Percentiles rank a stretch among this genome's conserved stretches.
Evolutionary conservation across 306 rosid genomes (phyloP).

Genomic region (Canavalia gladiata): DNA sequence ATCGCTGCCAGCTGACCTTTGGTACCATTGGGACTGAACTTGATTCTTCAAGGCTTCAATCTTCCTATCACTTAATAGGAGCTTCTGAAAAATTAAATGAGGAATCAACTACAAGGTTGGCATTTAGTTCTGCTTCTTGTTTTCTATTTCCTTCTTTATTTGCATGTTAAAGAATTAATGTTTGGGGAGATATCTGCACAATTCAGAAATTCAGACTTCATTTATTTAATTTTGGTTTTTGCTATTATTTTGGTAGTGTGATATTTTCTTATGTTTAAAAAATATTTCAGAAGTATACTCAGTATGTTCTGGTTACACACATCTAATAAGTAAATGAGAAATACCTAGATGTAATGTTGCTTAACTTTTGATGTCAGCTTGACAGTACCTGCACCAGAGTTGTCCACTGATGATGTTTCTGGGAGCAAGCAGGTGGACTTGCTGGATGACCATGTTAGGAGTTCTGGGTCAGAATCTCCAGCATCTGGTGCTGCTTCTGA

Average conservation of each 20-base stretch:
- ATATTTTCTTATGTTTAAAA: constrained; percentile 10
- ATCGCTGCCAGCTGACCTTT: constrained; percentile 85
- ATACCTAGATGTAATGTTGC: constrained; percentile 31
- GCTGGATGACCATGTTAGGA: constrained; percentile 63
- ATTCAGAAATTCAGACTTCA: not conserved
- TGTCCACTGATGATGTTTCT: constrained; percentile 68
- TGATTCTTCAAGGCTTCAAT: constrained; percentile 61
- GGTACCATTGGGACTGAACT: constrained; percentile 84
- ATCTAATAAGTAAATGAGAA: not conserved
- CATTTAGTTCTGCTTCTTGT: not conserved
- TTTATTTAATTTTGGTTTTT: not conserved
- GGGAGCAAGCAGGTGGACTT: constrained; percentile 67
- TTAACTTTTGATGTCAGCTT: constrained; percentile 64
- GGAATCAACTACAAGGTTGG: constrained; percentile 75
- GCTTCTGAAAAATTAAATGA: constrained; percentile 62
- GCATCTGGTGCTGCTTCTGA: constrained; percentile 69
- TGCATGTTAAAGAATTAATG: not conserved
- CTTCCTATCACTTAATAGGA: constrained; percentile 58
- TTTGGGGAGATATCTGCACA: constrained; percentile 14
- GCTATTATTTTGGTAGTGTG: not conserved
- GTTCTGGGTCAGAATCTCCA: constrained; percentile 70
- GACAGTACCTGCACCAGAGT: constrained; percentile 64
- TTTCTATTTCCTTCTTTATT: not conserved
- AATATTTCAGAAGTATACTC: not conserved
- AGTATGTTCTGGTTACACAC: not conserved